Evolutionary conservation across 2,329 filamentous ascomycete species (phyloP), one percentile per base, ranked within the genome.

Genomic region (Helotiales sp.): DNA sequence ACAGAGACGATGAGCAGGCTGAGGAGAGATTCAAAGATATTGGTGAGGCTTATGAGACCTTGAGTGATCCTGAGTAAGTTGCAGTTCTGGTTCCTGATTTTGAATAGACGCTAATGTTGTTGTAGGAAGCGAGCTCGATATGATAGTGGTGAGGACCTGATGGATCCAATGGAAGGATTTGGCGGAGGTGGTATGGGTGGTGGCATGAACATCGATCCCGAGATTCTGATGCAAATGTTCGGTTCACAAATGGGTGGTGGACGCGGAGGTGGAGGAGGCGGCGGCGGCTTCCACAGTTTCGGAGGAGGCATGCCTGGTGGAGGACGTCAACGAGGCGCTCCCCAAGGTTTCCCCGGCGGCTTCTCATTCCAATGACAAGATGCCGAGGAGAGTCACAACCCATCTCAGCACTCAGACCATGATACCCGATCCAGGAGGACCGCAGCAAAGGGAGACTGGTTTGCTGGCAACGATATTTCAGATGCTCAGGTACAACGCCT

Each of bases 11-110:
- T 75, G 86, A 89, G 66, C 85, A 88, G 61, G 96, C 96, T 69
- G 95, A 93, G 75, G 91, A 93, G 74, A 90, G 92, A 77, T 99
- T 99, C 87, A 98, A 99, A 87, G 96, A 99, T 78, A 92, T 97
- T 78, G 92, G 93, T 75, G 96, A 99, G 83, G 95, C 95, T 47
- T 97, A 99, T 78, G 96, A 99, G 82, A 96, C 91, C 59, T 83
- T 99, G 81, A 97, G 92, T 77, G 96, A 99, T 80, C 85, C 93
- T 82, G 90, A 97, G 90, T 93, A 91, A 81, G 91, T 88, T 54
- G 47, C 49, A 57, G 6, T 40, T 22, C 1, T 28, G 2, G 11
- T 63, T 6, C 11, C 22, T n/a, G 5, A 6, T 37, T 22, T 59
- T 22, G 43, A 28, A 17, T 13, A 26, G 28, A 6, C 66, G 59